Evolutionary conservation across 108 stramenopile genomes (phyloP), one percentile per base, ranked within the genome.

Genomic region (Cylindrotheca fusiformis): DNA sequence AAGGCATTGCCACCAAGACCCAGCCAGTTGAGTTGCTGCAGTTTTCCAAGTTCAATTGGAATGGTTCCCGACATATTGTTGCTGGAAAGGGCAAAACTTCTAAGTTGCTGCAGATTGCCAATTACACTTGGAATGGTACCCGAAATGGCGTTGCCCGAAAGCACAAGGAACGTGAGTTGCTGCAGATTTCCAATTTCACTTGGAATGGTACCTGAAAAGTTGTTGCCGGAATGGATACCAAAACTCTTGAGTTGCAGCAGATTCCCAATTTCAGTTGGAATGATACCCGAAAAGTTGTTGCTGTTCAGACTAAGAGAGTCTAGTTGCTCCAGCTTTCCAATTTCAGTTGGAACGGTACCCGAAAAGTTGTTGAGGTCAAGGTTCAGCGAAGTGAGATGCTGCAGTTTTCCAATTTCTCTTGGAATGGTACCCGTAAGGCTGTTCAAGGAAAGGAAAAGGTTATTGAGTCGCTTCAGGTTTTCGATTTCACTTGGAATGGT

Each of bases 391-490:
- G 55, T 45, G 14, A 81, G 60, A 18, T 60, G 26, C 19, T 58
- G 41, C 57, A 81, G 29, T 18, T 48, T 32, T 19, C 49, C 52
- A 17, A 79, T 41, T 12, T 46, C 51, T 10, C 23, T 12, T 19
- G 82, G 77, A n/a, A 83, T 24, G 12, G 56, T 27, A 32, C 84
- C 84, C 24, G 63, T 60, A 14, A 84, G 47, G 1, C 3, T 14
- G 6, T 45, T 65, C 23, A 17, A 12, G 14, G 23, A 24, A 8
- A 72, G 24, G 32, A n/a, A 29, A 6, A 72, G 27, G 25, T 24
- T 24, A n/a, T 28, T 6, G 1, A 68, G 57, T 2, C 19, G 12
- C n/a, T 18, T 4, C 2, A 50, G 32, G 18, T 48, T 26, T 14
- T 45, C 57, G 26, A 68, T 68, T 28, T 30, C 48, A 17, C 58